Percentiles rank a stretch among this genome's conserved stretches.
These are phyloP conservation scores for Phellinidium pouzarii DNA, from an alignment of 1,284 basidiomycete genomes.

Conservation along the genomic window DNA sequence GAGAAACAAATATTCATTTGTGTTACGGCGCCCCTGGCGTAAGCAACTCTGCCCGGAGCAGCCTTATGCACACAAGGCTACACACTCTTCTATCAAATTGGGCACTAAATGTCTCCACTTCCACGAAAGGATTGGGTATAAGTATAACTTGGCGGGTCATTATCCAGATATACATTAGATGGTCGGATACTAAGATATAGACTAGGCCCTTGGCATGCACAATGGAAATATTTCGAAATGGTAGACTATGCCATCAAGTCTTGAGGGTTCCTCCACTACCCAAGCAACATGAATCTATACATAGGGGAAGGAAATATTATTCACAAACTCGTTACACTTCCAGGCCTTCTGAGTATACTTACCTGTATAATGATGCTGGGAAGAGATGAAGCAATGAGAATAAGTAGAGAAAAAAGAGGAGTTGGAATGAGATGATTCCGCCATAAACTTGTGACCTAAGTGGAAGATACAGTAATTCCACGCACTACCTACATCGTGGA, in stretches of 20 bases:
- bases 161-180: background rate
- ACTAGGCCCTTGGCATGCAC: constrained; percentile 40
- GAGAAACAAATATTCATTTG: too few species aligned
- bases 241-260: constrained; percentile 28
- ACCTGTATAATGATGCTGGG: constrained; percentile 59
- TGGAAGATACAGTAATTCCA: too few species aligned
- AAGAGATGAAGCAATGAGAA: too few species aligned
- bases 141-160: constrained; percentile 20
- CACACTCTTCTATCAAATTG: too few species aligned
- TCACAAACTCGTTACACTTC: background rate
- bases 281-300: constrained; percentile 20
- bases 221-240: constrained; percentile 50
- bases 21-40: too few species aligned
- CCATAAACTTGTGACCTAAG: constrained; percentile 7
- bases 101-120: too few species aligned
- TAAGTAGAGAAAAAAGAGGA: constrained; percentile 17
- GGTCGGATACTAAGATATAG: constrained; percentile 39
- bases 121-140: too few species aligned
- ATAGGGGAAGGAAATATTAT: background rate
- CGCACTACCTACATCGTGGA: constrained; percentile 36
- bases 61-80: too few species aligned
- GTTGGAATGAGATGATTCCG: constrained; percentile 4
- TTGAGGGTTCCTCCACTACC: constrained; percentile 44
- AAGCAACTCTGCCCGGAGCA: too few species aligned
- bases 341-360: constrained; percentile 38